Base-by-base conservation (phyloP, 306 rosid species). In the Ormosia emarginata region DNA sequence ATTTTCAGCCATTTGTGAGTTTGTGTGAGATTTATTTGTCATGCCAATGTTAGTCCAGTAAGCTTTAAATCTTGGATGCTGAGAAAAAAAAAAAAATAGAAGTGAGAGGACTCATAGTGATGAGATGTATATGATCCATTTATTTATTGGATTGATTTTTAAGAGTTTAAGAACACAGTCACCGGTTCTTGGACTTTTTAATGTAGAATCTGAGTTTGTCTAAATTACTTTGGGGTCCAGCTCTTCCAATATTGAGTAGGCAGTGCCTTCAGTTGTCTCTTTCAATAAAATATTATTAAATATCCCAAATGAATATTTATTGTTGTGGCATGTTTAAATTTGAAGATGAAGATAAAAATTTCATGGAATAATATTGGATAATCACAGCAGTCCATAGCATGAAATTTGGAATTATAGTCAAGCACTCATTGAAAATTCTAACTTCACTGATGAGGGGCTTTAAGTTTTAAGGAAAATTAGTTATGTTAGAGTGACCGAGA, bases 81-180 rank as follows among this genome's bases (percentile, higher is more conserved):
- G 37, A 68, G 44, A 39, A 8, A 44, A 3, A 9, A 11, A 14
- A 8, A 3, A 71, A 12, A 7, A 0, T 14, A 44, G 34, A 39
- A 4, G 4, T 64, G 59, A 52, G 59, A 47, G 77, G 53, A 74
- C 30, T 43, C 17, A 5, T 13, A 3, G 36, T 17, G 76, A 58
- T 58, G 72, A 58, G 50, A 44, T 84, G 71, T 67, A 29, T 58
- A 67, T 67, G 84, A 61, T 58, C 30, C 53, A 79, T 79, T 79
- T 84, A 79, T 79, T 74, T 74, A 40, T 55, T 75, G 50, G 37
- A 68, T 59, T 56, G 41, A 67, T 78, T 59, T 46, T 74, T 52
- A 64, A 44, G 9, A 37, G 63, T 65, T 61, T 61, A 47, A 61
- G 55, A 46, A 2, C 15, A 13, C 66, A 59, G 59, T 43, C 61